Evolutionary conservation across 208 protist species (phyloP), one percentile per base, ranked within the genome.

Genomic region (Acanthamoeba lugdunensis): DNA sequence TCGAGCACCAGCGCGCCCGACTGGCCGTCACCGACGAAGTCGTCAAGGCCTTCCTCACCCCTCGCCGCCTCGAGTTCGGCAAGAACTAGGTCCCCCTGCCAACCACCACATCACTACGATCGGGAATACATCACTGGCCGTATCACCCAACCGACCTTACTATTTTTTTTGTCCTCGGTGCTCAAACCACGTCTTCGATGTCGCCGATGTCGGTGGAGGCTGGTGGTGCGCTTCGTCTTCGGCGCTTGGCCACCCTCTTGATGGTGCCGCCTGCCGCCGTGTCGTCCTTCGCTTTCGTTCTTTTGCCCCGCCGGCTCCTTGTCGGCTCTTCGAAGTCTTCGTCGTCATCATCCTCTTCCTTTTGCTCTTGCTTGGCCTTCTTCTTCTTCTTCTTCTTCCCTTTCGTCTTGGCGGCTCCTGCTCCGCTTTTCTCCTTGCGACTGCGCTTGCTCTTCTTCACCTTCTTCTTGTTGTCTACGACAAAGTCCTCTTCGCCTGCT

Each of bases 11-110:
- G 98, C 94, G 96, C 95, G 65, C 96, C 96, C 58, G 97, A 97
- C 81, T 96, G 95, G 82, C 61, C 41, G 95, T 99, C 30, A 98
- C 98, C 23, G 98, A 99, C 28, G 98, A 98, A 5, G 95, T 98
- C 56, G 97, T 98, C 48, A n/a, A 41, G n/a, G 48, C 79, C 79
- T 87, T 87, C 79, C 41, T 87, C 28, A 87, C 79, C 79, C 79
- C 79, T 21, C 41, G 79, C n/a, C 21, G 50, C 28, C 52, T 87
- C 28, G 50, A 87, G 45, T 87, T 87, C 23, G 79, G 69, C 69
- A 79, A 79, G 33, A 67, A 67, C 61, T 67, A 67, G 23, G 52
- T 56, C 52, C 16, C 52, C 2, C 41, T 0, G 0, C 2, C 41
- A 1, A 48, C 41, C 41, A 11, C 9, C 41, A 48, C 41, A 11